A percentile compares a stretch with the other conserved stretches of the same genome.
Conservation (phyloP, 805 yeast genomes). For the Ogataea minuta region DNA sequence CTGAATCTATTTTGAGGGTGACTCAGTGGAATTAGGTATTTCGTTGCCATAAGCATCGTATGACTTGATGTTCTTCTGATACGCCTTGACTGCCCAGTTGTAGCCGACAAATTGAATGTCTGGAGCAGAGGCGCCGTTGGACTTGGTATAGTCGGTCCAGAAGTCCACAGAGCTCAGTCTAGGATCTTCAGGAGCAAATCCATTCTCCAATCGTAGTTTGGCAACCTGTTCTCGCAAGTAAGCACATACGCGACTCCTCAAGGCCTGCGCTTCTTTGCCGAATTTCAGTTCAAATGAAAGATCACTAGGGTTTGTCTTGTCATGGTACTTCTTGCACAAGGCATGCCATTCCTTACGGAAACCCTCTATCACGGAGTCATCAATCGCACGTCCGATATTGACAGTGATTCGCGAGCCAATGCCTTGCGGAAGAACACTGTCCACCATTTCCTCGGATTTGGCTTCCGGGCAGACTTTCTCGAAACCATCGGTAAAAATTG, state of each 20-base stretch:
- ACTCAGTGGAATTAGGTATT: constrained; percentile 7
- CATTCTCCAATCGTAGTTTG: constrained; percentile 40
- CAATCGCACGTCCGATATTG: constrained; percentile 68
- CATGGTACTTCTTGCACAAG: constrained; percentile 54
- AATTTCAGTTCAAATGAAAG: constrained; percentile 57
- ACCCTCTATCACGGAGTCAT: constrained; percentile 53
- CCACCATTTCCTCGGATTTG: constrained; percentile 51
- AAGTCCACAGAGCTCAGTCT: constrained; percentile 65
- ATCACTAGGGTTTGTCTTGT: constrained; percentile 52
- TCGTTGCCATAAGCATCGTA: constrained; percentile 35
- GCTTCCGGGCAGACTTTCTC: constrained; percentile 85
- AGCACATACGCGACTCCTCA: constrained; percentile 70
- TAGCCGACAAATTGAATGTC: constrained; percentile 71
- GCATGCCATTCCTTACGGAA: constrained; percentile 72
- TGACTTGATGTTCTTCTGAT: constrained; percentile 44
- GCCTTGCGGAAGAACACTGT: constrained; percentile 59
- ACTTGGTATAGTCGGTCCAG: constrained; percentile 67
- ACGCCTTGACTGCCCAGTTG: constrained; percentile 78
- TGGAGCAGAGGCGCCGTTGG: constrained; percentile 68
- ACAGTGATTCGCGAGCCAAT: constrained; percentile 67
- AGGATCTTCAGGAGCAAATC: constrained; percentile 59
- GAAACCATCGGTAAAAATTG: constrained; percentile 82
- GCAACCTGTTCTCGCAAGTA: constrained; percentile 64
- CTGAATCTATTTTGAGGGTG: too few relatives aligned
- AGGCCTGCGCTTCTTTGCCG: constrained; percentile 61